Evolutionary conservation across 371 early-diverging fungal genomes (phyloP).

Genomic region (Haplosporangium sp.): DNA sequence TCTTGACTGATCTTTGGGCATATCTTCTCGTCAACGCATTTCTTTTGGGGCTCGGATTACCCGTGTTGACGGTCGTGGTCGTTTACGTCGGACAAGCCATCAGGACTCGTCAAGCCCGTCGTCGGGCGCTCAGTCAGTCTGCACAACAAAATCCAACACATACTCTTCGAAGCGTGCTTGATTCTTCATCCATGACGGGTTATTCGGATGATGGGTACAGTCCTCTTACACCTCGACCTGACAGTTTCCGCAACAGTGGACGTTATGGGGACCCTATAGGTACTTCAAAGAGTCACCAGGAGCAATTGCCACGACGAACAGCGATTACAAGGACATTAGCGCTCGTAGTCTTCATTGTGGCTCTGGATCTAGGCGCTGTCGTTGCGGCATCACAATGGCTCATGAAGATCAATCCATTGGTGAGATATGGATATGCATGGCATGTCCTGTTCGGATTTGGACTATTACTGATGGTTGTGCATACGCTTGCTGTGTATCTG

Average conservation of each 20-base stretch:
- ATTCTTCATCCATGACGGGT: constrained; percentile 20
- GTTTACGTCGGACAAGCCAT: constrained; percentile 22
- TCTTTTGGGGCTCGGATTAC: constrained; percentile 53
- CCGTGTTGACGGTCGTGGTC: constrained; percentile 15
- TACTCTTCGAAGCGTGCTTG: constrained; percentile 35
- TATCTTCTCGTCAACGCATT: constrained; percentile 53
- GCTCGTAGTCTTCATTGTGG: constrained; percentile 20
- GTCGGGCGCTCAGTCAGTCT: neutral
- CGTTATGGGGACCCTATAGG: neutral
- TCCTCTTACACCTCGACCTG: constrained; percentile 6
- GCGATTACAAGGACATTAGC: constrained; percentile 10
- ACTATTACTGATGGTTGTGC: constrained; percentile 19
- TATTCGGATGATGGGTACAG: constrained; percentile 43
- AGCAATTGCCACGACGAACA: constrained; percentile 2
- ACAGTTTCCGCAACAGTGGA: constrained; percentile 7
- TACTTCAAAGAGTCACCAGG: neutral
- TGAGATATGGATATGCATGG: constrained; percentile 32
- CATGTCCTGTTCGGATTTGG: constrained; percentile 20
- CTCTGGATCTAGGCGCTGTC: constrained; percentile 18
- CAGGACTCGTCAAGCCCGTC: neutral
- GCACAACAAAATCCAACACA: constrained; percentile 12
- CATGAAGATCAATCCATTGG: constrained; percentile 18
- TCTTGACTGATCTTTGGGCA: constrained; percentile 58
- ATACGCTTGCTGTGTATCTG: constrained; percentile 31
- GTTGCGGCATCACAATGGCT: constrained; percentile 16